These are phyloP conservation scores for Sphaerostilbella broomeana DNA, from an alignment of 2,329 filamentous ascomycete species.

Conservation along the genomic window DNA sequence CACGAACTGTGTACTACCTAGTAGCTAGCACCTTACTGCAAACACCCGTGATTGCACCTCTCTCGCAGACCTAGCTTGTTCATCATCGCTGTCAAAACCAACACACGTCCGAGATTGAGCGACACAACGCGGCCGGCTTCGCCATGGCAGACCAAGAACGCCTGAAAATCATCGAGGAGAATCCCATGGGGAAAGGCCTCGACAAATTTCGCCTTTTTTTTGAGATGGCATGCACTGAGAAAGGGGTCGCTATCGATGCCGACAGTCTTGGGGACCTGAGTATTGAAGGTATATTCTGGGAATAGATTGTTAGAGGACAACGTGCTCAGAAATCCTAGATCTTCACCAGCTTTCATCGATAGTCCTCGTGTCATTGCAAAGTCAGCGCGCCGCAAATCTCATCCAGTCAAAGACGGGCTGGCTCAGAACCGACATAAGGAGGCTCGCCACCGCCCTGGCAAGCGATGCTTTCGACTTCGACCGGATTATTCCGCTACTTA, in stretches of 20 bases:
- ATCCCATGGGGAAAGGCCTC: neutral
- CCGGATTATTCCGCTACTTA: neutral
- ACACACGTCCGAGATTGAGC: no score
- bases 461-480: neutral
- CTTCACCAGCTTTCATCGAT: neutral
- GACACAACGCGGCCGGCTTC: no score
- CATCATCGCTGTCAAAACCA: no score
- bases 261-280: neutral
- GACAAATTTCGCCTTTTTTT: neutral
- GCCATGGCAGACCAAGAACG: neutral
- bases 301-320: neutral
- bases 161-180: neutral
- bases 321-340: neutral
- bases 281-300: neutral
- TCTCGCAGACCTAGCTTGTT: no score
- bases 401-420: neutral
- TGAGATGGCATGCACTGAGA: no score
- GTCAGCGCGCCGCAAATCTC: neutral
- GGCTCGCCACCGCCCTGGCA: neutral
- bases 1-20: no score
- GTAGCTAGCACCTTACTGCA: no score
- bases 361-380: neutral
- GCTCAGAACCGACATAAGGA: neutral
- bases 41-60: no score
- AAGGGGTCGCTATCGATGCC: neutral